Conservation (phyloP, 164 flowering plant species). For the Tetrastigma voinierianum region DNA sequence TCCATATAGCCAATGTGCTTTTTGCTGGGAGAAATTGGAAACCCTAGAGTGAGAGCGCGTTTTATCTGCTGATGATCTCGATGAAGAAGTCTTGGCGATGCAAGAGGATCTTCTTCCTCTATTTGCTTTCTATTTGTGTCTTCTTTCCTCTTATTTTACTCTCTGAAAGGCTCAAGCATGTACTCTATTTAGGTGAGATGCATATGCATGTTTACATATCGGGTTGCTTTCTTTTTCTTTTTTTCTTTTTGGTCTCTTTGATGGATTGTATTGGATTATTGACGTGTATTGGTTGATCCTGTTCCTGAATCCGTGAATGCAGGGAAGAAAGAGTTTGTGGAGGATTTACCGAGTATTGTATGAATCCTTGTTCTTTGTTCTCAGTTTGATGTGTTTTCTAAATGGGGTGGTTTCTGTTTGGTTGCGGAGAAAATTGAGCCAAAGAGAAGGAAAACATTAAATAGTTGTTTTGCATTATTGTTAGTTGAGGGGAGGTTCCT, state of each 20-base stretch:
- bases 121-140: constrained; percentile 52
- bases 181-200: background rate
- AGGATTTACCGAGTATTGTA: constrained; percentile 54
- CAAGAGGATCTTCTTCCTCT: constrained; percentile 81
- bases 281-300: background rate
- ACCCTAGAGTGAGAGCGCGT: constrained; percentile 2
- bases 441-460: background rate
- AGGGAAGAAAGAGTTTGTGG: constrained; percentile 47
- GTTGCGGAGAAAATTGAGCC: background rate
- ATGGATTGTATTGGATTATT: constrained; percentile 5
- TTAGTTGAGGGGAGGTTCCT: background rate
- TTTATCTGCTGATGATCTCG: constrained; percentile 14
- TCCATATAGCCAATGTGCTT: constrained; percentile 15
- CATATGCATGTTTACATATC: background rate
- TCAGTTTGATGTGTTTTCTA: background rate
- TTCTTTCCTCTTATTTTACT: constrained; percentile 62
- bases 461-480: background rate
- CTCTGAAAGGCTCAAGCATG: constrained; percentile 37
- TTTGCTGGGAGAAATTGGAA: constrained; percentile 12
- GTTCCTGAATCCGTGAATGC: constrained; percentile 20
- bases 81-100: constrained; percentile 58
- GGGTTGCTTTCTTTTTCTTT: background rate
- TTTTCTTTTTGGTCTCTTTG: background rate
- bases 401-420: constrained; percentile 5
- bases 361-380: constrained; percentile 13